phyloP scores from a whole-genome alignment of 768 basidiomycete genomes.

The Lyophyllum shimeji region DNA sequence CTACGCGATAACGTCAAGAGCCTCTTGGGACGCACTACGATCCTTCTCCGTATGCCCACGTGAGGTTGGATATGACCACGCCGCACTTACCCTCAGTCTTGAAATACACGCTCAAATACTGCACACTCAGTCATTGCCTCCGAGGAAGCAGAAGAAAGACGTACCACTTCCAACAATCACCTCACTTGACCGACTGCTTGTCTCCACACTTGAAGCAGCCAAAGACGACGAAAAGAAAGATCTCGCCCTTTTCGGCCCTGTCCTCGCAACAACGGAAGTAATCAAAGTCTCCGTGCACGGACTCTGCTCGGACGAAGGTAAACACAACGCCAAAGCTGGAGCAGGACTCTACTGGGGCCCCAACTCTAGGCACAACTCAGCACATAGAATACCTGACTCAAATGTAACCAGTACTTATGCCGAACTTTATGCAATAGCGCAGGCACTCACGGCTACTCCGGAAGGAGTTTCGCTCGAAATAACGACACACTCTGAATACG shows the following conservation, averaged over 20 bases:
- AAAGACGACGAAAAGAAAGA: not conserved
- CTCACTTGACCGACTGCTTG: no score
- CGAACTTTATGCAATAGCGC: constrained; percentile 15
- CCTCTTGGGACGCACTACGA: not conserved
- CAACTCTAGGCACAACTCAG: not conserved
- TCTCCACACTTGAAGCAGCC: no score
- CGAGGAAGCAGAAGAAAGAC: no score
- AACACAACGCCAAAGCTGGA: not conserved
- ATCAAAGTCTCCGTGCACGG: constrained; percentile 1
- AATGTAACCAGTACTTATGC: constrained; percentile 15
- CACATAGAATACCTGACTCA: not conserved
- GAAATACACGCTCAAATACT: no score
- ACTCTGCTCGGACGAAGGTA: constrained; percentile 1
- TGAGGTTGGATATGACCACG: not conserved
- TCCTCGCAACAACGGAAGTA: not conserved
- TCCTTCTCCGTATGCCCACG: not conserved
- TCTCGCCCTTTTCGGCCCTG: not conserved
- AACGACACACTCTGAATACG: constrained; percentile 15
- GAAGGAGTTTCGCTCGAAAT: not conserved
- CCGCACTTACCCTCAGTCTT: not conserved
- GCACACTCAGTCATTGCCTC: no score
- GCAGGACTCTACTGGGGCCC: constrained; percentile 7
- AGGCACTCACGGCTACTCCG: constrained; percentile 1
- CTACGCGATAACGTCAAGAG: not conserved
- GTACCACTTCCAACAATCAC: no score